Conservation (phyloP, 768 basidiomycete genomes). For the Boletus reticulatus region DNA sequence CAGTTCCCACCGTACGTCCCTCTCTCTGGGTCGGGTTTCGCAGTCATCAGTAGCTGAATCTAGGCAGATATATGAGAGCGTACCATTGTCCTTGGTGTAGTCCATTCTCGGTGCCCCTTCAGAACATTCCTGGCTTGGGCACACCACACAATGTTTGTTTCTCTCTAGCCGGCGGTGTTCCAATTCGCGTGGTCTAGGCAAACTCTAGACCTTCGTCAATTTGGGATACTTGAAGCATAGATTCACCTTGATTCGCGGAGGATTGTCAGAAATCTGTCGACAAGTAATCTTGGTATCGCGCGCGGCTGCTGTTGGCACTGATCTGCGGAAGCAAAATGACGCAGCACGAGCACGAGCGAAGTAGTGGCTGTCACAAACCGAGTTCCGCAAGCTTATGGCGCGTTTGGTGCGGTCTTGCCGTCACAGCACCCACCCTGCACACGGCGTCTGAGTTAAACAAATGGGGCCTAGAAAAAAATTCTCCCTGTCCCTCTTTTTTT, state of each 20-base stretch:
- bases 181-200: slow-evolving; percentile 12
- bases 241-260: slow-evolving; percentile 4
- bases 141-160: background rate
- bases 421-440: slow-evolving; percentile 23
- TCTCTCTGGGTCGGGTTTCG: background rate
- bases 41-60: background rate
- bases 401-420: slow-evolving; percentile 29
- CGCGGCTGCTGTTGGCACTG: background rate
- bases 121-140: background rate
- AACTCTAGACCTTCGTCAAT: background rate
- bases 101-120: background rate
- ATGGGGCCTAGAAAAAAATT: slow-evolving; percentile 5
- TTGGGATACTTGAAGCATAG: background rate
- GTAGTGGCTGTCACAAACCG: slow-evolving; percentile 13
- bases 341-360: background rate
- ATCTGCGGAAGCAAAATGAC: slow-evolving; percentile 18
- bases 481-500: background rate
- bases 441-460: slow-evolving; percentile 20
- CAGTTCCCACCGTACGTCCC: slow-evolving; percentile 10
- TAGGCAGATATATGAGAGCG: background rate
- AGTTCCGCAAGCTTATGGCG: slow-evolving; percentile 17
- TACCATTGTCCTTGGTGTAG: background rate
- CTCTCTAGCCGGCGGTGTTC: slow-evolving; percentile 7
- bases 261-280: background rate
- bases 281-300: background rate